A percentile compares a stretch with the other conserved stretches of the same genome.
phyloP scores from a whole-genome alignment of 1,284 basidiomycete species.

The Caloboletus firmus region DNA sequence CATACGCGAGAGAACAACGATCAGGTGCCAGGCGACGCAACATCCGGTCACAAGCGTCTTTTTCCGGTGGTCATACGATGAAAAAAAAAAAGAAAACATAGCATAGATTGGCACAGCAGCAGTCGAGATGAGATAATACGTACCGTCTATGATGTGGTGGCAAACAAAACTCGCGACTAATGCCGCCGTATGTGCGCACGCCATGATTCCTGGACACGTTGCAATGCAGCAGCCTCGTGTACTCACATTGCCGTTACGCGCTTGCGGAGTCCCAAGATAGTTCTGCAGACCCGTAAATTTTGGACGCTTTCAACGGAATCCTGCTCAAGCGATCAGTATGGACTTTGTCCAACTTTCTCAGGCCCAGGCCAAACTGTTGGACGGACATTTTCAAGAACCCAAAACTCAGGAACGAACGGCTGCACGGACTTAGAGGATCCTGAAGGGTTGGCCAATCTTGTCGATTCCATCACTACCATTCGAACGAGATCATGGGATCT shows the following conservation, averaged over 20 bases:
- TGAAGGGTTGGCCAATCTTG: slow-evolving; percentile 19
- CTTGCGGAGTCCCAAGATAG: slow-evolving; percentile 24
- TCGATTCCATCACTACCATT: slow-evolving; percentile 11
- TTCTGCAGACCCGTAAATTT: not conserved
- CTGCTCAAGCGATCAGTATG: slow-evolving; percentile 10
- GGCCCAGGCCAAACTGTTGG: not conserved
- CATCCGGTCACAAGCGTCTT: not conserved
- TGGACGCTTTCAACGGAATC: slow-evolving; percentile 4
- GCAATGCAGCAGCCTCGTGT: slow-evolving; percentile 24
- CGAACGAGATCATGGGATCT: slow-evolving; percentile 26
- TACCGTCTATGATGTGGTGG: slow-evolving; percentile 8
- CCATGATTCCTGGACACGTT: slow-evolving; percentile 14
- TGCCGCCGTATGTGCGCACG: slow-evolving; percentile 14
- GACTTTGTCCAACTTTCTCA: slow-evolving; percentile 18
- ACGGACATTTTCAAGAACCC: slow-evolving; percentile 11
- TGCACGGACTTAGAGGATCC: slow-evolving; percentile 10
- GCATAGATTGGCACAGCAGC: too few relatives aligned
- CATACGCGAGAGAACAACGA: not conserved
- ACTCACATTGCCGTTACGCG: slow-evolving; percentile 20
- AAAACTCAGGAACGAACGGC: slow-evolving; percentile 10
- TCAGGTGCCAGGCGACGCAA: not conserved
- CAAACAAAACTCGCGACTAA: slow-evolving; percentile 9
- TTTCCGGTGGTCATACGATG: not conserved
- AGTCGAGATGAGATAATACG: slow-evolving; percentile 22
- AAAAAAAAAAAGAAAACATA: too few relatives aligned